A percentile compares a stretch with the other conserved stretches of the same genome.
These are phyloP conservation scores for Hydrangea macrophylla DNA, from an alignment of 148 eudicot species.

Conservation along the genomic window DNA sequence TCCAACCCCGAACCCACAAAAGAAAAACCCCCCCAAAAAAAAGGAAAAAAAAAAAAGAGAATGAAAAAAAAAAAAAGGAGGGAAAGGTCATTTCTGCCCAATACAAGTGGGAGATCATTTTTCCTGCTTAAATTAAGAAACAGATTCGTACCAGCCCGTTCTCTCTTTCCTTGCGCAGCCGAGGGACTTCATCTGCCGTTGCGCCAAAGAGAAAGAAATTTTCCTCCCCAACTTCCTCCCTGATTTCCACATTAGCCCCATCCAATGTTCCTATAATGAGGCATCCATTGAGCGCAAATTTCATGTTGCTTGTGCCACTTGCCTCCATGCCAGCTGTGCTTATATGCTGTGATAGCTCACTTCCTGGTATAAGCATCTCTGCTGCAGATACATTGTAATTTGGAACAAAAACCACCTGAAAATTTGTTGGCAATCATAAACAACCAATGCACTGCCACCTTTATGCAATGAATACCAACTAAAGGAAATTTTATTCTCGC, in stretches of 20 bases:
- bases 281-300: conserved; percentile 97
- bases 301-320: conserved; percentile 99
- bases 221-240: conserved; percentile 89
- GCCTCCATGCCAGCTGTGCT: conserved; percentile 99
- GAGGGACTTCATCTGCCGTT: conserved; percentile 89
- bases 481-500: neutral
- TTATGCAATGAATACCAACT: neutral
- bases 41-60: neutral
- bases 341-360: conserved; percentile 97
- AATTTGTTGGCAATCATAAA: neutral
- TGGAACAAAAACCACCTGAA: conserved; percentile 91
- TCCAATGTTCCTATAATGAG: conserved; percentile 92
- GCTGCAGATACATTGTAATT: conserved; percentile 98
- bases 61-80: neutral
- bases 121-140: neutral
- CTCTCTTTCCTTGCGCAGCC: conserved; percentile 88
- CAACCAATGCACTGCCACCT: neutral
- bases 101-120: neutral
- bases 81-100: neutral
- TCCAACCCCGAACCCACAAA: too few species aligned
- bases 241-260: conserved; percentile 96
- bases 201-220: conserved; percentile 99
- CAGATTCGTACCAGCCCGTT: conserved; percentile 61
- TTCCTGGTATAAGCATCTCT: conserved; percentile 95
- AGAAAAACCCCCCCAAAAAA: too few species aligned